Conservation (phyloP, 768 basidiomycete species). For the Termitomyces sp. region DNA sequence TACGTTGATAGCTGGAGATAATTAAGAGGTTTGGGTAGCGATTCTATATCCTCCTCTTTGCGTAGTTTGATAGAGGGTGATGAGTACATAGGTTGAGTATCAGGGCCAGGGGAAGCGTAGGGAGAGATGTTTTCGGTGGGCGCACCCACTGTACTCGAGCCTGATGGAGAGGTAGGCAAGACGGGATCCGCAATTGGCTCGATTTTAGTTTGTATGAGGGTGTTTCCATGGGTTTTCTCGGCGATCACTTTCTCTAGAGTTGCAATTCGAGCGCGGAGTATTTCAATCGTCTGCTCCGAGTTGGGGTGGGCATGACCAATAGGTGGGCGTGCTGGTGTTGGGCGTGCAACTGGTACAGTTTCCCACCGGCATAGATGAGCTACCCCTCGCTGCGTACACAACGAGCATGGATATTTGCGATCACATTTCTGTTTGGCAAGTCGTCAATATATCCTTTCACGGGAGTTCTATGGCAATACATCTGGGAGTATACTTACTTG, state of each 20-base stretch:
- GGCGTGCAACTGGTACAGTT: constrained; percentile 38
- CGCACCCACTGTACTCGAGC: constrained; percentile 17
- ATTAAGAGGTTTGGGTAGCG: constrained; percentile 9
- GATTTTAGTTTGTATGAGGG: constrained; percentile 2
- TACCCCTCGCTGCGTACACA: constrained; percentile 36
- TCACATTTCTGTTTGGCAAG: constrained; percentile 45
- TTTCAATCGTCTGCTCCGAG: constrained; percentile 19
- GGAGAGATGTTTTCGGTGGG: constrained; percentile 17
- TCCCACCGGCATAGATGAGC: constrained; percentile 45
- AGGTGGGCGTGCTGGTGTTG: constrained; percentile 37
- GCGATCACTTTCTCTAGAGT: constrained; percentile 23
- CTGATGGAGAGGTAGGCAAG: constrained; percentile 13
- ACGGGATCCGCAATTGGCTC: constrained; percentile 9
- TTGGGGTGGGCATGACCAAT: background rate
- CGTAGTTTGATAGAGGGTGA: background rate
- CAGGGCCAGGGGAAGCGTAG: constrained; percentile 12
- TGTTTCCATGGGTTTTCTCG: constrained; percentile 9
- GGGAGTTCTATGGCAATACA: background rate
- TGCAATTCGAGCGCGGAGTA: constrained; percentile 24
- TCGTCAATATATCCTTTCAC: constrained; percentile 4
- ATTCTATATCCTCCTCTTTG: constrained; percentile 11
- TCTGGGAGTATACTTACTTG: constrained; percentile 32
- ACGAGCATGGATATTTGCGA: constrained; percentile 38
- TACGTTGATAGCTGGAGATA: constrained; percentile 32
- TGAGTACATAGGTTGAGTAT: constrained; percentile 3